phyloP scores from a whole-genome alignment of 495 filamentous ascomycete genomes.

The Thozetella sp. region DNA sequence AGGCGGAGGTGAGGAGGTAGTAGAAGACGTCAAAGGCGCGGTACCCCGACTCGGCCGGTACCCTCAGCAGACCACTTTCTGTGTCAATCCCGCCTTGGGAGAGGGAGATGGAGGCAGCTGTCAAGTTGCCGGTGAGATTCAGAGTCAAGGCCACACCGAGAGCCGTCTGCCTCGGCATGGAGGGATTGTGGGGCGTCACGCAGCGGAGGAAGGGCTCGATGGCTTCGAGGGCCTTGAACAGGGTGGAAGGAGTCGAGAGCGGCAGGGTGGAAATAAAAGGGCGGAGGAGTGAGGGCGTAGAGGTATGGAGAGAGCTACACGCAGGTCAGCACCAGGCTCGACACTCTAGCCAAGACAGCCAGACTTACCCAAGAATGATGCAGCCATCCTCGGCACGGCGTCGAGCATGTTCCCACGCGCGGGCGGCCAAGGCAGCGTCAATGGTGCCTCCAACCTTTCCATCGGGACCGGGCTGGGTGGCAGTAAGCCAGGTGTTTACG shows the following conservation, averaged over 20 bases:
- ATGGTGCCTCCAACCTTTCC: slow-evolving; percentile 75
- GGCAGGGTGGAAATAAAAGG: slow-evolving; percentile 84
- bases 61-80: slow-evolving; percentile 74
- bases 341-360: neutral
- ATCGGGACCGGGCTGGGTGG: slow-evolving; percentile 63
- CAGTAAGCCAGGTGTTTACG: slow-evolving; percentile 93
- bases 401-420: slow-evolving; percentile 97
- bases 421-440: slow-evolving; percentile 74
- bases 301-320: slow-evolving; percentile 80
- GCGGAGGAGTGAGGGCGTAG: slow-evolving; percentile 79
- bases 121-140: slow-evolving; percentile 76
- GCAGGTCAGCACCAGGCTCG: slow-evolving; percentile 2
- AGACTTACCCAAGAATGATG: slow-evolving; percentile 77
- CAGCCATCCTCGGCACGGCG: slow-evolving; percentile 95
- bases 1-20: slow-evolving; percentile 87
- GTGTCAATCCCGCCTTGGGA: slow-evolving; percentile 91
- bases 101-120: slow-evolving; percentile 72
- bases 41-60: slow-evolving; percentile 78
- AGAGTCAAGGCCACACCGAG: slow-evolving; percentile 81
- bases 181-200: slow-evolving; percentile 87
- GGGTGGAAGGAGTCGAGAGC: slow-evolving; percentile 68
- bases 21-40: slow-evolving; percentile 99
- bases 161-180: slow-evolving; percentile 78
- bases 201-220: slow-evolving; percentile 84
- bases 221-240: slow-evolving; percentile 76